These are phyloP conservation scores for Beauveria caledonica DNA, from an alignment of 2,329 filamentous ascomycete genomes.

Conservation along the genomic window DNA sequence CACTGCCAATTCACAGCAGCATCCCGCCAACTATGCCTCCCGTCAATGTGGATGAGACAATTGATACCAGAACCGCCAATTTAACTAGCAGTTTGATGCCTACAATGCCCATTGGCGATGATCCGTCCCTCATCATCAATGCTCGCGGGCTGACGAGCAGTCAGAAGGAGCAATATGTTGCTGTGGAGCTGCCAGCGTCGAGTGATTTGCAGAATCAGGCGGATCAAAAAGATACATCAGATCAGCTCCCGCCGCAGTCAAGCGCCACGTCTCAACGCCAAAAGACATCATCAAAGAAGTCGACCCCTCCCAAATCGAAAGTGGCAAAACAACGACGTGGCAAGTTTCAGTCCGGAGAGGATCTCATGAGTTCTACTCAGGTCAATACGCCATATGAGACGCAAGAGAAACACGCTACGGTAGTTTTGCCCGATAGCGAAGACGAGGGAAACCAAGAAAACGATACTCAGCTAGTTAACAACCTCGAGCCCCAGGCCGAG, in stretches of 20 bases:
- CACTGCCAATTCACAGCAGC: constrained; percentile 14
- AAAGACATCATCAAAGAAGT: background rate
- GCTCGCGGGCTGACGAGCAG: constrained; percentile 27
- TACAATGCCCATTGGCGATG: constrained; percentile 17
- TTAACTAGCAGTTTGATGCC: background rate
- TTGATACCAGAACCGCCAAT: background rate
- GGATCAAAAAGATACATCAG: background rate
- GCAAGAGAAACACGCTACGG: background rate
- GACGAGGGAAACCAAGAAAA: background rate
- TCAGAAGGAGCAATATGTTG: constrained; percentile 30
- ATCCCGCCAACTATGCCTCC: constrained; percentile 19
- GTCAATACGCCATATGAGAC: background rate
- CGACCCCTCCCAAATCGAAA: background rate
- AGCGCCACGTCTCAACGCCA: background rate
- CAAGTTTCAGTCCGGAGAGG: background rate
- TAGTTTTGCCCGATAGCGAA: background rate
- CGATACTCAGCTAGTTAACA: background rate
- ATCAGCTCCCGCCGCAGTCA: background rate
- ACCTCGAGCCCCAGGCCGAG: background rate
- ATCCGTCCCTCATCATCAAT: constrained; percentile 26
- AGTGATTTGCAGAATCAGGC: constrained; percentile 8
- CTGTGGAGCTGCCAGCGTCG: constrained; percentile 16
- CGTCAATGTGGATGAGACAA: background rate
- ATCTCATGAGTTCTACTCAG: background rate
- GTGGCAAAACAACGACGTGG: background rate